Evolutionary conservation across 306 rosid species (phyloP).

Genomic region (Acacia melanoxylon): DNA sequence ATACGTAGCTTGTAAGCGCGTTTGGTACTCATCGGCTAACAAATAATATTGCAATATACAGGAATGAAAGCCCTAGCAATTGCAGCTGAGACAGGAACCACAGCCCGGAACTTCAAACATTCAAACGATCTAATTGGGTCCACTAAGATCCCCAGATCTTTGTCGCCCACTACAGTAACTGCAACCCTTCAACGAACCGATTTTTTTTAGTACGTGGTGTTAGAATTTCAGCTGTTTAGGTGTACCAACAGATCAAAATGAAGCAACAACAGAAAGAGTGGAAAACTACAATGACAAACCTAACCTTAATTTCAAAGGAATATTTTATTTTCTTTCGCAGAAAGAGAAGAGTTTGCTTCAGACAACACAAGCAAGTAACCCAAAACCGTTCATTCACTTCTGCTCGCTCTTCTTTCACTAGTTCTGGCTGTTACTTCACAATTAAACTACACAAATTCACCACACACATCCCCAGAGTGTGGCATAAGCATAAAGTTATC

Average conservation of each 20-base stretch:
- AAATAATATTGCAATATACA: neutral
- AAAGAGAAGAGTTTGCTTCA: conserved; percentile 31
- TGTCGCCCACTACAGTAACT: conserved; percentile 4
- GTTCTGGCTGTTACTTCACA: conserved; percentile 20
- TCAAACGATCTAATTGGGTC: conserved; percentile 35
- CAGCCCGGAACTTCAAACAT: conserved; percentile 33
- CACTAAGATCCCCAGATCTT: conserved; percentile 41
- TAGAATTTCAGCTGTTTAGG: neutral
- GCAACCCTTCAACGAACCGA: conserved; percentile 18
- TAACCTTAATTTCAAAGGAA: conserved; percentile 2
- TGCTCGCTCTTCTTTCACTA: conserved; percentile 20
- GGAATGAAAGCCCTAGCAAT: conserved; percentile 47
- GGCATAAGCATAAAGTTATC: conserved; percentile 13
- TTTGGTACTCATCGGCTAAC: conserved; percentile 79
- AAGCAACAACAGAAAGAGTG: conserved; percentile 9
- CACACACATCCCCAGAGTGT: conserved; percentile 2
- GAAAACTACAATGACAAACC: conserved; percentile 20
- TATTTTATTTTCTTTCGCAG: conserved; percentile 8
- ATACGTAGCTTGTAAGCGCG: conserved; percentile 99
- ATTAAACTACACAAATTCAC: neutral
- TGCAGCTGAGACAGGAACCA: conserved; percentile 21
- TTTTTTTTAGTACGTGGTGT: neutral
- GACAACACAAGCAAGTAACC: conserved; percentile 13
- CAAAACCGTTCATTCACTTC: conserved; percentile 23
- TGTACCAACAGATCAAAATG: conserved; percentile 12